These are phyloP conservation scores for Peronospora belbahrii DNA, from an alignment of 352 stramenopile genomes.

Conservation along the genomic window DNA sequence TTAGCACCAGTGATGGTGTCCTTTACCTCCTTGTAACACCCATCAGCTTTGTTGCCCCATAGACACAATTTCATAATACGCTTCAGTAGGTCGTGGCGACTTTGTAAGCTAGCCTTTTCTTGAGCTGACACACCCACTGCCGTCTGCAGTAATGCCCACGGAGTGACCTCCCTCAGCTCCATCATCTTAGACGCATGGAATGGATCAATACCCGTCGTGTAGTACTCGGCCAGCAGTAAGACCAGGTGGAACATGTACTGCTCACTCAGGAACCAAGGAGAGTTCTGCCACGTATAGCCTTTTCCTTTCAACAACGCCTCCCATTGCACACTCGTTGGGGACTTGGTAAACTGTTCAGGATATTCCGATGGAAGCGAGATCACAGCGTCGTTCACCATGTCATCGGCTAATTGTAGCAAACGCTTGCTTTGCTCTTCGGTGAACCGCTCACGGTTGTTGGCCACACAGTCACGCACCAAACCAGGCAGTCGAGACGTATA, in stretches of 20 bases:
- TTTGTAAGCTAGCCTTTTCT: constrained; percentile 16
- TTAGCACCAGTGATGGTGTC: constrained; percentile 49
- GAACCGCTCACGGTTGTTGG: constrained; percentile 39
- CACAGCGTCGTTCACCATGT: constrained; percentile 33
- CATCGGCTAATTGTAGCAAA: constrained; percentile 36
- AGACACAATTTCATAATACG: constrained; percentile 63
- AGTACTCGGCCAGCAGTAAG: constrained; percentile 54
- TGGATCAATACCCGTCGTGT: constrained; percentile 48
- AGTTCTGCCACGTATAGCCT: constrained; percentile 59
- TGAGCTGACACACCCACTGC: constrained; percentile 28
- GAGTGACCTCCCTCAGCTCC: constrained; percentile 42
- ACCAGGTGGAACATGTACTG: constrained; percentile 74
- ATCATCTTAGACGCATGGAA: constrained; percentile 56
- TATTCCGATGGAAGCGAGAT: constrained; percentile 44
- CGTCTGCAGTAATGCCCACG: constrained; percentile 53
- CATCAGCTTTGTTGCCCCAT: constrained; percentile 74
- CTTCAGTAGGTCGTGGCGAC: constrained; percentile 33
- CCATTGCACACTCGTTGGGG: constrained; percentile 42
- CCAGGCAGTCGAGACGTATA: constrained; percentile 48
- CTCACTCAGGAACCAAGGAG: constrained; percentile 67
- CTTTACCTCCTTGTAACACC: constrained; percentile 69
- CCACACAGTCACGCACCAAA: constrained; percentile 48
- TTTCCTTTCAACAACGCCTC: constrained; percentile 31
- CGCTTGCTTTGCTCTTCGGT: constrained; percentile 23
- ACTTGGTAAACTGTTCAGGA: constrained; percentile 25